Evolutionary conservation across 78 protist species (phyloP), one percentile per base, ranked within the genome.

Genomic region (Protostelium mycophagum): DNA sequence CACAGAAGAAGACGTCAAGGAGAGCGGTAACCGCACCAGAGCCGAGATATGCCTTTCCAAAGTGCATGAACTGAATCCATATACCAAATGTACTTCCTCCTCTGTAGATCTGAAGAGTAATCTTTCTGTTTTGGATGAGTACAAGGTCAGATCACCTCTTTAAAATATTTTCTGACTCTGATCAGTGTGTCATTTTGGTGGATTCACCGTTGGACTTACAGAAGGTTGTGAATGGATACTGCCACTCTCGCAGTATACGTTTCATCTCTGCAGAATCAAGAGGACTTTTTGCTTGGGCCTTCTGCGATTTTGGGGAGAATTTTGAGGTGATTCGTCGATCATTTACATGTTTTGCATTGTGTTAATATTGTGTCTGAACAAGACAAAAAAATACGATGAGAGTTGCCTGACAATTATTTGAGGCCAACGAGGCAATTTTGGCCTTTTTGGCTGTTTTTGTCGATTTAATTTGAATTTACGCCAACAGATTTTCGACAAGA

Each of bases 31-130:
- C 37, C 35, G 37, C 23, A 91, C 90, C 63, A 83, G 96, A 90
- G 94, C 96, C 0, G 1, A 1, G 36, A 1, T 23, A 29, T 86
- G 94, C 84, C 38, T 85, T 1, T 35, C 85, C 23, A 63, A 91
- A 31, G 38, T 94, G 0, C 83, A 88, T 16, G 94, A 94, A 38
- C 31, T 94, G 31, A 94, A 94, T 85, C 92, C 96, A 29, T 94
- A 94, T 34, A 91, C 89, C 25, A 94, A 94, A 83, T 91, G 88
- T 16, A 83, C 39, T 28, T 5, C 36, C 16, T 63, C 84, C 5
- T 36, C 83, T n/a, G 28, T 36, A 0, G 92, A 92, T 23, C n/a
- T 86, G 34, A 28, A 85, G 28, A 1, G 34, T 38, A 37, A 92
- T 37, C 1, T 34, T 63, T 28, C 36, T 36, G 34, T 10, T 28